These are phyloP conservation scores for Cephalotrichum gorgonifer DNA, from an alignment of 2,329 filamentous ascomycete genomes.

Conservation along the genomic window DNA sequence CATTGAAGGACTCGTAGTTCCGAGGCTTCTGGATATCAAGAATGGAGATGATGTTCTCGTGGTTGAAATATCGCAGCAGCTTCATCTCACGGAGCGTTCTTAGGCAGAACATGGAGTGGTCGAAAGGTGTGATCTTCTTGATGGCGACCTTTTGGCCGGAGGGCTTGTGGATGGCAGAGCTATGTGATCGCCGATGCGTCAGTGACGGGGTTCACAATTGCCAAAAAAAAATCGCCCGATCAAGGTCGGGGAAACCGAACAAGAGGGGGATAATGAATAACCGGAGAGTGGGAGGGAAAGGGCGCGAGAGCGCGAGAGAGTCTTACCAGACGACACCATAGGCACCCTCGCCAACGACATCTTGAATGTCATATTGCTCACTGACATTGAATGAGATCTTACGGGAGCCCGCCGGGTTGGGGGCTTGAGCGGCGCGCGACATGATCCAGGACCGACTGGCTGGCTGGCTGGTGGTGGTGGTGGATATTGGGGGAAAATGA, in stretches of 20 bases:
- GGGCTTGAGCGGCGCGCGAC: conserved; percentile 44
- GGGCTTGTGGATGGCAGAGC: conserved; percentile 95
- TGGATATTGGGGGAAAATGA: background rate
- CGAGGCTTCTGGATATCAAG: conserved; percentile 97
- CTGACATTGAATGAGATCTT: conserved; percentile 99
- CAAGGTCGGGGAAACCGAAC: too few relatives aligned
- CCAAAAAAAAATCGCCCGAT: too few relatives aligned
- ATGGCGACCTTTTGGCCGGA: conserved; percentile 98
- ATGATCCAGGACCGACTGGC: conserved; percentile 20
- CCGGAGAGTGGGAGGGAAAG: too few relatives aligned
- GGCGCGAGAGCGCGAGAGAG: background rate
- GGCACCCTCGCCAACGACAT: conserved; percentile 96
- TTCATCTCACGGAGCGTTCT: conserved; percentile 98
- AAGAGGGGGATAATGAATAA: too few relatives aligned
- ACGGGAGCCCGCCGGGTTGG: conserved; percentile 54
- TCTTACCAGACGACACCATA: conserved; percentile 96
- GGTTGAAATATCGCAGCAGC: conserved; percentile 95
- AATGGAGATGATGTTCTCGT: conserved; percentile 99
- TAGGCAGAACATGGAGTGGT: conserved; percentile 98
- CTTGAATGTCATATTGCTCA: conserved; percentile 98
- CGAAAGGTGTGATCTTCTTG: conserved; percentile 99
- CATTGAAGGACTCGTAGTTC: conserved; percentile 91
- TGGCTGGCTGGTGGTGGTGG: background rate
- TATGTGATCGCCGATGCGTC: conserved; percentile 26
- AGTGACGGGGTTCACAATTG: background rate